Evolutionary conservation across 108 stramenopile genomes (phyloP).

Genomic region (Fragilariopsis cylindrus): DNA sequence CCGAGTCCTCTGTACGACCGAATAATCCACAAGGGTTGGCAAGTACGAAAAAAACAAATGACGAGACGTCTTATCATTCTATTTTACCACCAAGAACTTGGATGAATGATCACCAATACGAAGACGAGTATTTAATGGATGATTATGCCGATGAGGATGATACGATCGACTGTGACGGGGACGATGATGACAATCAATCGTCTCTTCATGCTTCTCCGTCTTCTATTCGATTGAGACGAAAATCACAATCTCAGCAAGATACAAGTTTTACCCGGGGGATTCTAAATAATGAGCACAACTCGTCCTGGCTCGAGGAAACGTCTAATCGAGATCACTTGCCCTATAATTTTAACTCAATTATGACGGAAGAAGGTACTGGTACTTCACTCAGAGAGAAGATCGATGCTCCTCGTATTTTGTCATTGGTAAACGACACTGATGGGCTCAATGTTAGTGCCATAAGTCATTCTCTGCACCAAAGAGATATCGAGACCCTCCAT

Average conservation of each 20-base stretch:
- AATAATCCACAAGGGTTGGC: neutral
- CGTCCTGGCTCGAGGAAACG: constrained; percentile 8
- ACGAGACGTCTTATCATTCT: constrained; percentile 6
- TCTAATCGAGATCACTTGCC: constrained; percentile 1
- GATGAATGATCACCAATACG: constrained; percentile 13
- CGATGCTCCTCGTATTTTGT: constrained; percentile 13
- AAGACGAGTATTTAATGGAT: constrained; percentile 10
- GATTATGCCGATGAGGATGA: constrained; percentile 11
- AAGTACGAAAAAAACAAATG: no score
- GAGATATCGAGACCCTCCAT: constrained; percentile 26
- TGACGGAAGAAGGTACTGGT: constrained; percentile 15
- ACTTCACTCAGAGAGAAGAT: neutral
- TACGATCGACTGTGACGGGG: neutral
- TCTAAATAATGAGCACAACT: constrained; percentile 4
- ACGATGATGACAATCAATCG: constrained; percentile 20
- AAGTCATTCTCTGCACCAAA: constrained; percentile 26
- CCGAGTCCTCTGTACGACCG: constrained; percentile 2
- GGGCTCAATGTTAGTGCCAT: constrained; percentile 36
- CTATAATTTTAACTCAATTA: constrained; percentile 39
- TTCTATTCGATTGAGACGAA: constrained; percentile 11
- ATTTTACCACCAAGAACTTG: constrained; percentile 31
- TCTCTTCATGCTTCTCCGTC: constrained; percentile 40
- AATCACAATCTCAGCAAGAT: constrained; percentile 6
- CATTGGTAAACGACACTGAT: constrained; percentile 14
- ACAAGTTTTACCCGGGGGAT: constrained; percentile 31